These are phyloP conservation scores for Diaporthe helianthi DNA, from an alignment of 2,329 filamentous ascomycete species.

Conservation along the genomic window DNA sequence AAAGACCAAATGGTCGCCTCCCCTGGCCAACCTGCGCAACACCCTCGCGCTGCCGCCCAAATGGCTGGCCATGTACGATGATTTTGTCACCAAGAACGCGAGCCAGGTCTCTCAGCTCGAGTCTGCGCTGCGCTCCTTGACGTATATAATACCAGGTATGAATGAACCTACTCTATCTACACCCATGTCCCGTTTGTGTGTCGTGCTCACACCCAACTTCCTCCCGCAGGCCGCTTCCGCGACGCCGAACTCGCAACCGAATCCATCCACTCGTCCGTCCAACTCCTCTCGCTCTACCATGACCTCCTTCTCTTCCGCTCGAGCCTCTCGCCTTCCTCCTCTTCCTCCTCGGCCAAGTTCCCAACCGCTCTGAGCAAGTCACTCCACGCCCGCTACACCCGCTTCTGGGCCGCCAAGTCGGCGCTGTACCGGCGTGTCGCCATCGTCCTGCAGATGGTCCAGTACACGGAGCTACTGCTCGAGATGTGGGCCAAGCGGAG, in stretches of 20 bases:
- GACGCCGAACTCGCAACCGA: constrained; percentile 96
- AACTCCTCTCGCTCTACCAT: constrained; percentile 91
- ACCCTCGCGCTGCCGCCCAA: constrained; percentile 66
- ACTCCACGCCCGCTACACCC: constrained; percentile 70
- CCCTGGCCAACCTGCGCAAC: constrained; percentile 45
- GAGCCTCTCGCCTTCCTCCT: constrained; percentile 49
- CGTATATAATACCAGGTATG: constrained; percentile 90
- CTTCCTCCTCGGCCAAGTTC: constrained; percentile 61
- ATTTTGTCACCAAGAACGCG: constrained; percentile 95
- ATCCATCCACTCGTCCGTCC: constrained; percentile 85
- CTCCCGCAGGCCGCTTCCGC: constrained; percentile 73
- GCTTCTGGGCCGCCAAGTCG: constrained; percentile 69
- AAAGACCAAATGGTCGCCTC: constrained; percentile 30
- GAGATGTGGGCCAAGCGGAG: constrained; percentile 94
- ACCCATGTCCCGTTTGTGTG: not conserved
- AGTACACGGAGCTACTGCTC: constrained; percentile 95
- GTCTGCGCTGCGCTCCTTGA: constrained; percentile 87
- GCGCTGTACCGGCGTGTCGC: constrained; percentile 82
- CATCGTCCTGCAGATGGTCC: constrained; percentile 83
- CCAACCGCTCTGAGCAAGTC: constrained; percentile 60
- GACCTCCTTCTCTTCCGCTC: constrained; percentile 79
- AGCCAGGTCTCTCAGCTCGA: constrained; percentile 95
- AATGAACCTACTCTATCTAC: constrained; percentile 18
- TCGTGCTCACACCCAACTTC: not conserved
- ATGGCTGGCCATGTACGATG: constrained; percentile 77